Evolutionary conservation across 441 rosid species (phyloP).

Genomic region (Hura crepitans): DNA sequence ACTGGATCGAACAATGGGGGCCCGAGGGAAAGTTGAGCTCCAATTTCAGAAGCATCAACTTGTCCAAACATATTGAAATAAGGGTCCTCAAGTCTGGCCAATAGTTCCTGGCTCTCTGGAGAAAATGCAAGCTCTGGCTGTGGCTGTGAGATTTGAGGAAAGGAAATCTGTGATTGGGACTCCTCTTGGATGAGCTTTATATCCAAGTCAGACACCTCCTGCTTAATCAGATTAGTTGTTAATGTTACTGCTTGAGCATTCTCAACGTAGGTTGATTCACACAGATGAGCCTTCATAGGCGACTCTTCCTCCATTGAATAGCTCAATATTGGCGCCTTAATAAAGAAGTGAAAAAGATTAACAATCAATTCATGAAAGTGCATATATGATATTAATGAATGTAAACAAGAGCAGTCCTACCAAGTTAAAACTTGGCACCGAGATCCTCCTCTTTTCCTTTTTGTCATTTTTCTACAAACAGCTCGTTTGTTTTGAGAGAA

Average conservation of each 20-base stretch:
- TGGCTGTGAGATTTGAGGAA: conserved; percentile 33
- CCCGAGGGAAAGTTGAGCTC: conserved; percentile 29
- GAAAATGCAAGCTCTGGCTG: conserved; percentile 40
- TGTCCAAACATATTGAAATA: conserved; percentile 49
- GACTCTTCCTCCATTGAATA: conserved; percentile 41
- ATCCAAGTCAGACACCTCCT: conserved; percentile 29
- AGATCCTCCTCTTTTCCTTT: too few relatives aligned
- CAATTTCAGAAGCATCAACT: conserved; percentile 39
- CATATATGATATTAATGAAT: not conserved
- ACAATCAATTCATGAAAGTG: not conserved
- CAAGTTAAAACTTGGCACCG: too few relatives aligned
- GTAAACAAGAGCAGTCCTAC: too few relatives aligned
- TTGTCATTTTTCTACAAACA: not conserved
- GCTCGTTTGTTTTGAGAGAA: too few relatives aligned
- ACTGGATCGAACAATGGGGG: conserved; percentile 47
- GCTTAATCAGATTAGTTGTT: conserved; percentile 28
- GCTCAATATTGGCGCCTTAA: conserved; percentile 32
- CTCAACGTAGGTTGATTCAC: conserved; percentile 26
- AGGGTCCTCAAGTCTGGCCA: conserved; percentile 57
- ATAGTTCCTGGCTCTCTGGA: conserved; percentile 49
- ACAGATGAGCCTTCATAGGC: conserved; percentile 28
- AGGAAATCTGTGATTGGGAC: conserved; percentile 23
- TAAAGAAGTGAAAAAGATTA: not conserved
- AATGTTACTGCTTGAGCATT: conserved; percentile 20
- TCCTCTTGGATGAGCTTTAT: conserved; percentile 25